phyloP scores from a whole-genome alignment of 2,329 filamentous ascomycete species.

The Xylariales sp. region DNA sequence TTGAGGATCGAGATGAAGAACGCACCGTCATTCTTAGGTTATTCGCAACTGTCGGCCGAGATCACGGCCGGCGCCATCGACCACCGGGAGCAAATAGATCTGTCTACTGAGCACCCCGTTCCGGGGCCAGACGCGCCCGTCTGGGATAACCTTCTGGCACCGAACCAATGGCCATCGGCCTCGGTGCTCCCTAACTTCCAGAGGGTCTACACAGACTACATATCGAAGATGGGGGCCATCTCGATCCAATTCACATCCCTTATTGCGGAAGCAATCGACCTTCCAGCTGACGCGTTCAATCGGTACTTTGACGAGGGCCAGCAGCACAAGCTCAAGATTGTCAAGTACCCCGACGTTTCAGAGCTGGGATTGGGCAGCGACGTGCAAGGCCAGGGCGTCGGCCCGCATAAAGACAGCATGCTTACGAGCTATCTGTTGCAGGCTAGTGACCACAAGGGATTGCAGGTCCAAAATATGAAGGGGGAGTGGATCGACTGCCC shows the following conservation, averaged over 20 bases:
- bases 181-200: slow-evolving; percentile 74
- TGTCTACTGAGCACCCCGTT: slow-evolving; percentile 80
- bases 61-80: slow-evolving; percentile 80
- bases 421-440: slow-evolving; percentile 84
- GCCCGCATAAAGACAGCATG: slow-evolving; percentile 89
- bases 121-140: slow-evolving; percentile 72
- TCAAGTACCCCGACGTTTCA: slow-evolving; percentile 83
- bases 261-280: slow-evolving; percentile 84
- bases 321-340: slow-evolving; percentile 91
- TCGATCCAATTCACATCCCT: slow-evolving; percentile 80
- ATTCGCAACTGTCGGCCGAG: slow-evolving; percentile 73
- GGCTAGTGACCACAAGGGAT: slow-evolving; percentile 77
- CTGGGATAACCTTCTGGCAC: slow-evolving; percentile 81
- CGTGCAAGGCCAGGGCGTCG: slow-evolving; percentile 70
- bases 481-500: slow-evolving; percentile 87
- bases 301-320: slow-evolving; percentile 79
- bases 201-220: slow-evolving; percentile 77
- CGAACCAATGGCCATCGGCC: slow-evolving; percentile 81
- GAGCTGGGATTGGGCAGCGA: slow-evolving; percentile 61
- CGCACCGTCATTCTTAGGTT: slow-evolving; percentile 76
- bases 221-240: slow-evolving; percentile 77
- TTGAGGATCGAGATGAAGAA: slow-evolving; percentile 79
- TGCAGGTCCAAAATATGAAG: slow-evolving; percentile 84
- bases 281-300: slow-evolving; percentile 76
- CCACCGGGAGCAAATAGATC: slow-evolving; percentile 87